These are phyloP conservation scores for Metarhizium sp. DNA, from an alignment of 2,329 filamentous ascomycete species.

Conservation along the genomic window DNA sequence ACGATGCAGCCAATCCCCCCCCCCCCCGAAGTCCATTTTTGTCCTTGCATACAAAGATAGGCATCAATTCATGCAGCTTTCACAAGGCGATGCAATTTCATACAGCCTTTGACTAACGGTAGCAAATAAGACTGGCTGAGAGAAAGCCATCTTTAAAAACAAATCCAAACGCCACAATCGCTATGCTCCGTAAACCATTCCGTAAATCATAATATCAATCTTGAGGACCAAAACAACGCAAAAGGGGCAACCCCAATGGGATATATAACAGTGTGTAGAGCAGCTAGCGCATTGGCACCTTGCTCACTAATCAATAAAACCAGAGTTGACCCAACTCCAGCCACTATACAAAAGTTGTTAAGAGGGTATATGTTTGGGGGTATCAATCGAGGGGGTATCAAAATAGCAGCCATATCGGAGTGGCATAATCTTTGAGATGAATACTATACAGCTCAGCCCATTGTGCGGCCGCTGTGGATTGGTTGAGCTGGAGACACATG, in stretches of 20 bases:
- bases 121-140: not conserved
- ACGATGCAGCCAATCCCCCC: not conserved
- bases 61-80: not conserved
- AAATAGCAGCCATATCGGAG: not conserved
- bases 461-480: slow-evolving; percentile 43
- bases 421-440: not conserved
- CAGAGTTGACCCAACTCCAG: not conserved
- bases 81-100: not conserved
- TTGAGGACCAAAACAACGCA: slow-evolving; percentile 9
- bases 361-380: not conserved
- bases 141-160: not conserved
- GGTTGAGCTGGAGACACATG: slow-evolving; percentile 30
- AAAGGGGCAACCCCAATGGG: not conserved
- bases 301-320: not conserved
- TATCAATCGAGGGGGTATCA: slow-evolving; percentile 6
- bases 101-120: not conserved
- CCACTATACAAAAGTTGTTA: not conserved
- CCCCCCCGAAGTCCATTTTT: not conserved
- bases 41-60: not conserved
- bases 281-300: not conserved
- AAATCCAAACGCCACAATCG: slow-evolving; percentile 26
- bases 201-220: slow-evolving; percentile 10
- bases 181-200: slow-evolving; percentile 27
- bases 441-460: slow-evolving; percentile 26
- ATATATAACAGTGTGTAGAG: slow-evolving; percentile 5